phyloP scores from a whole-genome alignment of 106 monocot genomes.

The Amphibolis antarctica region DNA sequence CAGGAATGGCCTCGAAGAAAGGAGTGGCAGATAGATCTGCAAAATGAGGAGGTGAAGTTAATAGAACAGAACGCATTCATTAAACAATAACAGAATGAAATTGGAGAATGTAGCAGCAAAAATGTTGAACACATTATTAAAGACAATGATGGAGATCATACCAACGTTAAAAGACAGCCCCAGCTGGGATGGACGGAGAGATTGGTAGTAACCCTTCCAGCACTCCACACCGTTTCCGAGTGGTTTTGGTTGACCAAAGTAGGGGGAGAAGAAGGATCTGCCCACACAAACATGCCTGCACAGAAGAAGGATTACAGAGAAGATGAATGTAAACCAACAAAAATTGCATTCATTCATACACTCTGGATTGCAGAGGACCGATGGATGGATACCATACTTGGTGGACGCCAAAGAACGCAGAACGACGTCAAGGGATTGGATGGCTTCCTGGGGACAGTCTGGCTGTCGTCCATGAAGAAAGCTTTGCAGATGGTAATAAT shows the following conservation, averaged over 20 bases:
- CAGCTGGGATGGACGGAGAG: conserved; percentile 20
- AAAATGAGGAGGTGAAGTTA: neutral
- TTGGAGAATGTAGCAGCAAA: too few relatives aligned
- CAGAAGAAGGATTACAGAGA: neutral
- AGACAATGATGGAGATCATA: neutral
- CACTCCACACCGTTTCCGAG: conserved; percentile 15
- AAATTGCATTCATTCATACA: too few relatives aligned
- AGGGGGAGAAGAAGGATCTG: conserved; percentile 10
- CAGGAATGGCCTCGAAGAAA: conserved; percentile 3
- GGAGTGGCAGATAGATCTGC: conserved; percentile 13
- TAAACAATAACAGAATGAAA: too few relatives aligned
- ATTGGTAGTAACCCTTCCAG: conserved; percentile 22
- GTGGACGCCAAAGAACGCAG: conserved; percentile 2
- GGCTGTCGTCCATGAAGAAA: neutral
- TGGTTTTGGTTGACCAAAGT: neutral
- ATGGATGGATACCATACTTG: conserved; percentile 2
- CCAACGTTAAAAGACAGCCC: conserved; percentile 25
- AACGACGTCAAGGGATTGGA: conserved; percentile 14
- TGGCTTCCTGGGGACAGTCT: conserved; percentile 10
- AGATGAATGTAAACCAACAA: too few relatives aligned
- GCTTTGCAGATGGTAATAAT: conserved; percentile 4
- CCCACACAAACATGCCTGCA: conserved; percentile 6
- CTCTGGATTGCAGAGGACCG: too few relatives aligned
- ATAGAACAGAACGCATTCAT: neutral
- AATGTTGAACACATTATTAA: too few relatives aligned